Evolutionary conservation across 2,329 filamentous ascomycete species (phyloP), one percentile per base, ranked within the genome.

Genomic region (Emmonsiellopsis sp.): DNA sequence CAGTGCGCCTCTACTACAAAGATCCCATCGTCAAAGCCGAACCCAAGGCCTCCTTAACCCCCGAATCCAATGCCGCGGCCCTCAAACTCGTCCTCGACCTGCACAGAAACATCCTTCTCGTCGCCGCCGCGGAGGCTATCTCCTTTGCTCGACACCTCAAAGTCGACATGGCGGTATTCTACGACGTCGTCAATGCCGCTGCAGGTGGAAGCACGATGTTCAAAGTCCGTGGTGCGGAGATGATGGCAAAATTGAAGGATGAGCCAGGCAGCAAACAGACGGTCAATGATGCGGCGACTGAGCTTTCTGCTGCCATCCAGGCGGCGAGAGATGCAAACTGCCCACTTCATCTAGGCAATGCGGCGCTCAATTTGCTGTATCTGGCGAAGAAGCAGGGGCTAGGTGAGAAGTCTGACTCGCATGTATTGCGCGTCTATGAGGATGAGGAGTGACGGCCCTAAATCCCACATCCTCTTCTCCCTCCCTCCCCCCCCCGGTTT

Each of bases 1-100:
- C 81, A 60, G 77, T 82, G 13, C 77, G 78, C 51, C 71, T 81
- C 49, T 82, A 81, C 66, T 68, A 60, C 51, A 37, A 63, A 13
- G 65, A 70, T 0, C 68, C 75, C 0, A 68, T 77, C 10, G 57
- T 67, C n/a, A 63, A 69, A 17, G 68, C 74, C 6, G 62, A 61
- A 57, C 62, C 17, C 62, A 69, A 39, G 58, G 63, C 42, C 63
- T 31, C 63, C 32, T 56, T 65, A 5, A 65, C 71, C 6, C 56
- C 60, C 5, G 60, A 68, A 9, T 67, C 68, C 50, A 59, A 65
- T 4, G 57, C 62, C 6, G 64, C 67, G 3, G 66, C 70, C 34
- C 63, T 70, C 31, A 67, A 72, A 51, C 65, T 75, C 55, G 72
- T 68, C 55, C 68, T 64, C 50, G 70, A 75, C 50, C 58, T 76